Conservation (phyloP, 176 grass and related monocot genomes). For the Hyparrhenia diplandra region DNA sequence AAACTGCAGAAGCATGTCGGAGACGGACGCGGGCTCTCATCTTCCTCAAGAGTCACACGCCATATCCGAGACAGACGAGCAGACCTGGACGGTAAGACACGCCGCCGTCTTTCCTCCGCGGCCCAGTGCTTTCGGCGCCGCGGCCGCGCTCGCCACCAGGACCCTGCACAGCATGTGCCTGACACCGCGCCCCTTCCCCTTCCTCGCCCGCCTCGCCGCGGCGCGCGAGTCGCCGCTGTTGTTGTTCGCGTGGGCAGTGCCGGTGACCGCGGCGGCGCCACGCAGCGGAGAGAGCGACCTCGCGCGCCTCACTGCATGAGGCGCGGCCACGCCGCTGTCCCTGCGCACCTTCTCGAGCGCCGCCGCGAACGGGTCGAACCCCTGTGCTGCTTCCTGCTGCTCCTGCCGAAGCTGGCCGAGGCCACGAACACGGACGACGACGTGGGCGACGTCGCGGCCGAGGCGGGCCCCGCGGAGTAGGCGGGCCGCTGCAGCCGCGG, state of each 20-base stretch:
- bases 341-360: constrained; percentile 46
- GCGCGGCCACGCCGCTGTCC: background rate
- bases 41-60: background rate
- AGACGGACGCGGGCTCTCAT: background rate
- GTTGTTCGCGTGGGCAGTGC: background rate
- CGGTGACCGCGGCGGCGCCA: background rate
- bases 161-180: constrained; percentile 19
- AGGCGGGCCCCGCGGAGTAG: constrained; percentile 4
- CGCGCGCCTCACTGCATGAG: constrained; percentile 15
- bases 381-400: too few species aligned
- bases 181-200: background rate
- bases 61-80: constrained; percentile 36
- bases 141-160: background rate
- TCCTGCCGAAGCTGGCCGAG: too few species aligned
- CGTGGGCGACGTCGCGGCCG: constrained; percentile 35
- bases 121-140: background rate
- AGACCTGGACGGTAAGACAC: background rate
- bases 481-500: constrained; percentile 30
- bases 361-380: constrained; percentile 44
- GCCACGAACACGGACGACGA: background rate
- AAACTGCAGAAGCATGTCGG: too few species aligned
- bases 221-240: background rate
- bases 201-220: background rate
- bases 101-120: background rate
- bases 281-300: constrained; percentile 36